These are phyloP conservation scores for Aureobasidium sp. DNA, from an alignment of 2,329 filamentous ascomycete species.

Conservation along the genomic window DNA sequence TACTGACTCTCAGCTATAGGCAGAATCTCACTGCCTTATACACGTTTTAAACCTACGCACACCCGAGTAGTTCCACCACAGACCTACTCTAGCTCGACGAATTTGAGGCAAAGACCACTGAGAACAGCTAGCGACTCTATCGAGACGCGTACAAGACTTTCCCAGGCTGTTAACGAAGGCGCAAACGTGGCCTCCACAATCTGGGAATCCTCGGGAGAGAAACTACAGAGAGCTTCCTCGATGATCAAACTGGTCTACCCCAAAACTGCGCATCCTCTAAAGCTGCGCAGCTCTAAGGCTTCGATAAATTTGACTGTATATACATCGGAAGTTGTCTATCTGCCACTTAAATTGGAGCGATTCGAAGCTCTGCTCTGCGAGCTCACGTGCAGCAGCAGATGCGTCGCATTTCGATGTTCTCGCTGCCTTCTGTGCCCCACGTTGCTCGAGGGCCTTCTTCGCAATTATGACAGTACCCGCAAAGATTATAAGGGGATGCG, in stretches of 20 bases:
- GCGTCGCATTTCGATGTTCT: not conserved
- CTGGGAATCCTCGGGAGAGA: not conserved
- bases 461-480: not conserved
- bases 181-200: no score
- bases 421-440: not conserved
- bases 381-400: not conserved
- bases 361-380: not conserved
- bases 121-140: no score
- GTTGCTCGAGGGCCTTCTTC: no score
- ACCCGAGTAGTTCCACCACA: no score
- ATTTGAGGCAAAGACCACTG: no score
- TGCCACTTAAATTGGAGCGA: slow-evolving; percentile 3
- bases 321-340: slow-evolving; percentile 5
- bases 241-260: not conserved
- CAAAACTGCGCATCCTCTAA: not conserved
- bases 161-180: no score
- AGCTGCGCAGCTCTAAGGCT: slow-evolving; percentile 2
- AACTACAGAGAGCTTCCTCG: not conserved
- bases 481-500: slow-evolving; percentile 10
- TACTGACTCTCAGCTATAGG: no score
- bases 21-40: no score
- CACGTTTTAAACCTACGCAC: no score
- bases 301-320: not conserved
- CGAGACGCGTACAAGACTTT: no score
- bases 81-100: no score